Evolutionary conservation across 192 early-diverging fungal species (phyloP), one percentile per base, ranked within the genome.

Genomic region (Coemansia sp.): DNA sequence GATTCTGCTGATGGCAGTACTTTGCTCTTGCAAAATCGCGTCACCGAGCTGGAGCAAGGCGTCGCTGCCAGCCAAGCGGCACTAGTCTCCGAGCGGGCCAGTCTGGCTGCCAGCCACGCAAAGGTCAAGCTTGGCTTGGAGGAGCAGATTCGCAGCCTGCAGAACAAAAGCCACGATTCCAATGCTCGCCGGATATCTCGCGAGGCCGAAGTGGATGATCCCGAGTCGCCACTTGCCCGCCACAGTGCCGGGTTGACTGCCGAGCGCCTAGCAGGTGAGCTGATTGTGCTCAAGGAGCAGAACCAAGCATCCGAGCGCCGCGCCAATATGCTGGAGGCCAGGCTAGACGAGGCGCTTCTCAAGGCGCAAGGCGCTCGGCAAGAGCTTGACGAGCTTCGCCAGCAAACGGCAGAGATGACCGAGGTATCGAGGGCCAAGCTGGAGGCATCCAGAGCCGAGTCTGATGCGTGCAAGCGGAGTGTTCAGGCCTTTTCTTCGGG

Each of bases 211-310:
- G 49, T 36, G 9, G 22, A 47, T 3, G 68, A 57, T 33, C 33
- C 61, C 15, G 80, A 83, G 47, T 72, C 76, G n/a, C 72, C 71
- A 47, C 53, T 78, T 27, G 68, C 80, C n/a, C 75, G 65, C 10
- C 81, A 78, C 61, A 83, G 81, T 39, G 75, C 81, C 18, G 63
- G 66, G 18, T 62, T 77, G 41, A 70, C 73, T 5, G 66, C 72
- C 13, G 81, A 83, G 64, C 81, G 81, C n/a, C 47, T 83, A 52
- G 69, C 69, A 13, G 81, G 81, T 34, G 81, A 83, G 70, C 67
- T 83, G 61, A 68, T 71, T 5, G 81, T 78, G 43, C 61, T 75
- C n/a, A 57, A 55, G 31, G 81, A 83, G 64, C 81, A 83, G 39
- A 78, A 75, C 50, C 50, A 50, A 13, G 70, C 65, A 27, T 67